Percentiles rank a stretch among this genome's conserved stretches.
These are phyloP conservation scores for Euphorbia corollata DNA, from an alignment of 441 rosid genomes.

Conservation along the genomic window DNA sequence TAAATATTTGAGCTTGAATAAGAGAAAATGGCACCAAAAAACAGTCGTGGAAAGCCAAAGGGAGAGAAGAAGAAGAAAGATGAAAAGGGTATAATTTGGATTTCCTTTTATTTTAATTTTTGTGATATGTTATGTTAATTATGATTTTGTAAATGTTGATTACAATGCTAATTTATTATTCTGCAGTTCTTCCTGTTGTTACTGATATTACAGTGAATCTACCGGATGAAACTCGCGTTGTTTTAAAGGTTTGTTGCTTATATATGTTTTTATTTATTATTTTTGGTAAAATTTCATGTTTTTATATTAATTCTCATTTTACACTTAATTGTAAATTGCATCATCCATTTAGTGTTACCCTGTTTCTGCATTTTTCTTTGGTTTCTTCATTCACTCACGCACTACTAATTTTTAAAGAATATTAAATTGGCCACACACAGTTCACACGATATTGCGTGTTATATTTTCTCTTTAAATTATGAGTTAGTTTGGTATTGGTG, in stretches of 20 bases:
- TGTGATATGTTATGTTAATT: too few relatives aligned
- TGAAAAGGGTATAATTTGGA: constrained; percentile 51
- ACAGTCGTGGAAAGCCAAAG: constrained; percentile 78
- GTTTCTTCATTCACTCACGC: not conserved
- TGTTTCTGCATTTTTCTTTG: not conserved
- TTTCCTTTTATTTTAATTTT: too few relatives aligned
- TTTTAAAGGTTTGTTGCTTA: constrained; percentile 50
- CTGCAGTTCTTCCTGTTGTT: constrained; percentile 80
- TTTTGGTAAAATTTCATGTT: too few relatives aligned
- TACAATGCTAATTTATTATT: not conserved
- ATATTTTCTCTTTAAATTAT: too few relatives aligned
- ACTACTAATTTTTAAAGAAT: not conserved
- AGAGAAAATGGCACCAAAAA: constrained; percentile 82
- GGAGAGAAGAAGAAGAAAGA: constrained; percentile 97
- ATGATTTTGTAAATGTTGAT: too few relatives aligned
- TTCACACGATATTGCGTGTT: too few relatives aligned
- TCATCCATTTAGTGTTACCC: not conserved
- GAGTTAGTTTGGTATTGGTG: too few relatives aligned
- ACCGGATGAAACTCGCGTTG: constrained; percentile 64
- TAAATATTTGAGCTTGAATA: constrained; percentile 18
- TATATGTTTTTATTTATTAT: constrained; percentile 10
- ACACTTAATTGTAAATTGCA: not conserved
- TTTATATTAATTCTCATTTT: too few relatives aligned
- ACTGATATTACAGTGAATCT: constrained; percentile 75
- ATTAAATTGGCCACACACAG: too few relatives aligned